Percentiles rank a stretch among this genome's conserved stretches.
These are phyloP conservation scores for Flagelloscypha sp. DNA, from an alignment of 768 basidiomycete species.

Conservation along the genomic window DNA sequence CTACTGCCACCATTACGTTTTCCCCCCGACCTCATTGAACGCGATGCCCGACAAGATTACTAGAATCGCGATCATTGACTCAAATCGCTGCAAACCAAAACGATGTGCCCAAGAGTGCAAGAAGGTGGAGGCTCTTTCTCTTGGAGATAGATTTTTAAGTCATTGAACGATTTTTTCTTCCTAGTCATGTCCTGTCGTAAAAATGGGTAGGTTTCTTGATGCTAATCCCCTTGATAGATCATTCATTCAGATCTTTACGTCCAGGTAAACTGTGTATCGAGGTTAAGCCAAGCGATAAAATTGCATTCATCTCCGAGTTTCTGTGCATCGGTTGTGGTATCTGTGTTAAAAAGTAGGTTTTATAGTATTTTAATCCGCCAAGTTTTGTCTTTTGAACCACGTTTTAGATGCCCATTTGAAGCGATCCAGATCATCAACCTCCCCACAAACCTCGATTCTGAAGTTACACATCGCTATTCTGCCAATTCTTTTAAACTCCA, in stretches of 20 bases:
- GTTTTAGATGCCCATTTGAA: slow-evolving; percentile 94
- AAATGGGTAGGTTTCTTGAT: slow-evolving; percentile 65
- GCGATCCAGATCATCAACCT: slow-evolving; percentile 98
- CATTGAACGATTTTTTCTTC: slow-evolving; percentile 13
- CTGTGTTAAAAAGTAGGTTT: slow-evolving; percentile 92
- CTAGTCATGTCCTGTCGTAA: slow-evolving; percentile 91
- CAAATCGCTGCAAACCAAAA: slow-evolving; percentile 94
- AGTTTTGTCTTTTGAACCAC: background rate
- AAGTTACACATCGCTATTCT: slow-evolving; percentile 97
- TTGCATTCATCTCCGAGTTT: slow-evolving; percentile 98
- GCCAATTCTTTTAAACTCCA: slow-evolving; percentile 99
- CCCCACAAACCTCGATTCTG: slow-evolving; percentile 90
- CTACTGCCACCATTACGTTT: slow-evolving; percentile 12
- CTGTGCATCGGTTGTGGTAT: slow-evolving; percentile 99
- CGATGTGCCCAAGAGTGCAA: slow-evolving; percentile 97
- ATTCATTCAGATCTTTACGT: background rate
- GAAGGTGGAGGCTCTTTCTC: slow-evolving; percentile 46
- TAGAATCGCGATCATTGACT: slow-evolving; percentile 90
- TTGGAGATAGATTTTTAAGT: slow-evolving; percentile 13
- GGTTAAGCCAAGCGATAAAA: slow-evolving; percentile 92
- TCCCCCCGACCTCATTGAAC: slow-evolving; percentile 7
- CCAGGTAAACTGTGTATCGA: slow-evolving; percentile 96
- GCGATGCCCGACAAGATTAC: slow-evolving; percentile 92
- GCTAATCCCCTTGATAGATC: slow-evolving; percentile 2
- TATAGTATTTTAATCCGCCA: background rate